Percentiles rank a stretch among this genome's conserved stretches.
Conservation (phyloP, 208 protist species). For the Leptomonas pyrrhocoris region DNA sequence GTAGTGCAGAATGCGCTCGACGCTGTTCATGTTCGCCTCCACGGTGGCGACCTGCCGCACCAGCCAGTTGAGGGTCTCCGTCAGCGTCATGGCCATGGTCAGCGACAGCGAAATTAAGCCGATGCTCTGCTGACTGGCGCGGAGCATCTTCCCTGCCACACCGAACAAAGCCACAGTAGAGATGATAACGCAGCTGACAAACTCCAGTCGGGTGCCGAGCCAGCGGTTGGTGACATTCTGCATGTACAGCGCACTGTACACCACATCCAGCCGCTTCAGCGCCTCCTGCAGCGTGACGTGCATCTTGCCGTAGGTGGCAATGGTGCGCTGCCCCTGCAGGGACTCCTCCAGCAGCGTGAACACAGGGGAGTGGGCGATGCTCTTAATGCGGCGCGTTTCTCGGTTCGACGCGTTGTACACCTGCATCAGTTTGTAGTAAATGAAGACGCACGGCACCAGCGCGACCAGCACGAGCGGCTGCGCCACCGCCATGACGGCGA, state of each 20-base stretch:
- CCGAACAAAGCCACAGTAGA: conserved; percentile 52
- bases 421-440: conserved; percentile 88
- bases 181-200: conserved; percentile 79
- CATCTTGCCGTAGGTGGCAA: conserved; percentile 70
- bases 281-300: conserved; percentile 39
- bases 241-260: conserved; percentile 58
- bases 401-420: conserved; percentile 87
- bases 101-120: conserved; percentile 72
- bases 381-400: conserved; percentile 90
- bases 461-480: conserved; percentile 56
- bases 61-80: conserved; percentile 55
- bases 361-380: conserved; percentile 91
- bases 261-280: conserved; percentile 51
- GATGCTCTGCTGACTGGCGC: conserved; percentile 24
- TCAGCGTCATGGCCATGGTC: conserved; percentile 68
- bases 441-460: conserved; percentile 66
- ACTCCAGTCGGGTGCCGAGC: conserved; percentile 90
- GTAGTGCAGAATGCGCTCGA: conserved; percentile 86
- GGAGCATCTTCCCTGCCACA: conserved; percentile 43
- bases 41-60: conserved; percentile 54
- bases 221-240: conserved; percentile 78
- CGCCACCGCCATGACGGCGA: conserved; percentile 48
- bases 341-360: conserved; percentile 93
- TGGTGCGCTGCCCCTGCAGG: conserved; percentile 83
- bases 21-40: conserved; percentile 87